Conservation (phyloP, 805 yeast genomes). For the Schizosaccharomyces japonicus region DNA sequence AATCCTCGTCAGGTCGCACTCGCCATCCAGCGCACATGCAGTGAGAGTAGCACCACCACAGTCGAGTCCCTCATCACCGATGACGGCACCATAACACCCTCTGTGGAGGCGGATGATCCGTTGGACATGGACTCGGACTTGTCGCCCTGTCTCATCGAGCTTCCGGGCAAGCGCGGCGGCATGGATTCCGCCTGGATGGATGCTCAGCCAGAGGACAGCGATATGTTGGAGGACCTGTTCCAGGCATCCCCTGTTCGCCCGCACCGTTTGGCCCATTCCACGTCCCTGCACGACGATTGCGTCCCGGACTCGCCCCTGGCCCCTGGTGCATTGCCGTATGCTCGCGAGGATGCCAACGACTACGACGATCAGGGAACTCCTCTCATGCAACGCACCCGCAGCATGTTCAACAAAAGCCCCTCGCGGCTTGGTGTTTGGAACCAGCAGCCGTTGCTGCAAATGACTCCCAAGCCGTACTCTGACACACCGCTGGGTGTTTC, state of each 20-base stretch:
- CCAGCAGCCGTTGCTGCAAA: background rate
- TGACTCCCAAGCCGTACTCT: background rate
- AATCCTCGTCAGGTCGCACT: background rate
- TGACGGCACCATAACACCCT: too few relatives aligned
- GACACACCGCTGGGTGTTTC: background rate
- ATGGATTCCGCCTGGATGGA: background rate
- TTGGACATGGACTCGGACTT: background rate
- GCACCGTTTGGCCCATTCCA: background rate
- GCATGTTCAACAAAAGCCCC: background rate
- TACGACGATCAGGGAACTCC: background rate
- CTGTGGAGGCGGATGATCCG: background rate
- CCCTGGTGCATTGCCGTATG: background rate
- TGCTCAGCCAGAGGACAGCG: background rate
- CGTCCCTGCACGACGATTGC: background rate
- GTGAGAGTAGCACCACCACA: conserved; percentile 9
- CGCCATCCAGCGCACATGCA: conserved; percentile 9
- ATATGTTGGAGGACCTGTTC: background rate
- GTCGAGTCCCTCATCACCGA: background rate
- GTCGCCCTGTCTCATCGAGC: background rate
- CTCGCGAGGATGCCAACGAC: background rate
- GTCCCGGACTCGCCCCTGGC: too few relatives aligned
- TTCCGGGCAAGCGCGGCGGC: too few relatives aligned
- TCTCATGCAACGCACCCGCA: background rate
- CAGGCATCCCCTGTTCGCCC: background rate
- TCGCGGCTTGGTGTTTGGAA: background rate